phyloP scores from a whole-genome alignment of 768 basidiomycete genomes.

The Calocera cornea region DNA sequence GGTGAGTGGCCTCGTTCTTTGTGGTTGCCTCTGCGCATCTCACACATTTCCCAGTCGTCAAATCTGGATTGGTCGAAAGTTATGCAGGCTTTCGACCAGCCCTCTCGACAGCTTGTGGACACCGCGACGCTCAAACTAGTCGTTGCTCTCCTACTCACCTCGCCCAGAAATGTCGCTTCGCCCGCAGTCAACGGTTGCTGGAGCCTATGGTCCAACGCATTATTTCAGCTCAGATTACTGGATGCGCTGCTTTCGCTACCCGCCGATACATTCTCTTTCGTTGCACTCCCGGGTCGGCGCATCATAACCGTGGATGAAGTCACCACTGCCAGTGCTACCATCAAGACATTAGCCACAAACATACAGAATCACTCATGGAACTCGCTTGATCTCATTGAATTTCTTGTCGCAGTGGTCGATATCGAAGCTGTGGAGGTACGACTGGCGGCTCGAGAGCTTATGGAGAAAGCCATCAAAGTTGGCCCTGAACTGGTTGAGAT shows the following conservation, averaged over 20 bases:
- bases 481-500: constrained; percentile 90
- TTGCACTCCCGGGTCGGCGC: constrained; percentile 66
- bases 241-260: constrained; percentile 81
- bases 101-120: constrained; percentile 63
- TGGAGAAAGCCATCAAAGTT: constrained; percentile 86
- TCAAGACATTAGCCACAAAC: constrained; percentile 77
- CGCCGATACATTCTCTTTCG: constrained; percentile 84
- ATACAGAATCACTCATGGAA: constrained; percentile 94
- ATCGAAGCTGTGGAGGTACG: constrained; percentile 59
- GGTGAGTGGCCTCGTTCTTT: constrained; percentile 29
- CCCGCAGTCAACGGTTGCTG: constrained; percentile 80
- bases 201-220: constrained; percentile 69
- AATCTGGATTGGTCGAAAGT: constrained; percentile 66
- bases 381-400: constrained; percentile 77
- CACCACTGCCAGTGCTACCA: constrained; percentile 71
- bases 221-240: constrained; percentile 74
- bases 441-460: constrained; percentile 70
- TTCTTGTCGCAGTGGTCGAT: constrained; percentile 66
- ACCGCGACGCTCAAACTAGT: constrained; percentile 79
- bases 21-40: background rate
- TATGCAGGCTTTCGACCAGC: constrained; percentile 74
- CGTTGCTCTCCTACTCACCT: constrained; percentile 73
- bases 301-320: constrained; percentile 86
- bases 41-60: constrained; percentile 27
- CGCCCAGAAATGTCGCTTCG: constrained; percentile 58